A percentile compares a stretch with the other conserved stretches of the same genome.
Evolutionary conservation across 2,329 filamentous ascomycete genomes (phyloP).

Genomic region (Gaeumannomyces tritici): DNA sequence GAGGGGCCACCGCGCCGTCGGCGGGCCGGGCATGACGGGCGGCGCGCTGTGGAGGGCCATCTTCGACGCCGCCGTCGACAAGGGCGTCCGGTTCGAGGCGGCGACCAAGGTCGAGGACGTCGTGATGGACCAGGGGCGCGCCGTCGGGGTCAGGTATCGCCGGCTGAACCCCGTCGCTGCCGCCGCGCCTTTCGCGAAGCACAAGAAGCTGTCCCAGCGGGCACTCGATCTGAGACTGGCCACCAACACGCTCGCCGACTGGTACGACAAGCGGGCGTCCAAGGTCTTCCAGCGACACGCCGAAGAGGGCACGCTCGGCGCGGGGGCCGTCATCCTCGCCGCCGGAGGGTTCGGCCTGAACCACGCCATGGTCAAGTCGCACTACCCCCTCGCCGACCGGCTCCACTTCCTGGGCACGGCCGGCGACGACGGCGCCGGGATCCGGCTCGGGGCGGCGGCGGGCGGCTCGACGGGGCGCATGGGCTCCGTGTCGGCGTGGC

Average conservation of each 20-base stretch:
- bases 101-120: slow-evolving; percentile 3
- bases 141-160: slow-evolving; percentile 1
- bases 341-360: slow-evolving; percentile 8
- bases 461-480: not conserved
- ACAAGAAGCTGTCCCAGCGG: not conserved
- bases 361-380: slow-evolving; percentile 2
- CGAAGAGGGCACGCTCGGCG: not conserved
- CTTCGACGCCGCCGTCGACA: slow-evolving; percentile 1
- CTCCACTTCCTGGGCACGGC: slow-evolving; percentile 4
- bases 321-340: slow-evolving; percentile 5
- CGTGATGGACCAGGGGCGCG: slow-evolving; percentile 2
- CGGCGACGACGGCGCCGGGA: slow-evolving; percentile 8
- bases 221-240: not conserved
- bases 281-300: not conserved
- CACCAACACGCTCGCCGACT: not conserved
- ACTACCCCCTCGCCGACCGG: not conserved
- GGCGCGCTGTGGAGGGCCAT: slow-evolving; percentile 4
- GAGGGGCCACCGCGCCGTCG: slow-evolving; percentile 3
- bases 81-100: slow-evolving; percentile 4
- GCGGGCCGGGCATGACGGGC: slow-evolving; percentile 2
- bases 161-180: not conserved
- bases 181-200: not conserved
- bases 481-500: slow-evolving; percentile 4
- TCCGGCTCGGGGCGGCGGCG: slow-evolving; percentile 5
- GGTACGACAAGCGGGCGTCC: not conserved